Conservation (phyloP, 371 early-diverging fungal species). For the Rhizopus delemar region DNA sequence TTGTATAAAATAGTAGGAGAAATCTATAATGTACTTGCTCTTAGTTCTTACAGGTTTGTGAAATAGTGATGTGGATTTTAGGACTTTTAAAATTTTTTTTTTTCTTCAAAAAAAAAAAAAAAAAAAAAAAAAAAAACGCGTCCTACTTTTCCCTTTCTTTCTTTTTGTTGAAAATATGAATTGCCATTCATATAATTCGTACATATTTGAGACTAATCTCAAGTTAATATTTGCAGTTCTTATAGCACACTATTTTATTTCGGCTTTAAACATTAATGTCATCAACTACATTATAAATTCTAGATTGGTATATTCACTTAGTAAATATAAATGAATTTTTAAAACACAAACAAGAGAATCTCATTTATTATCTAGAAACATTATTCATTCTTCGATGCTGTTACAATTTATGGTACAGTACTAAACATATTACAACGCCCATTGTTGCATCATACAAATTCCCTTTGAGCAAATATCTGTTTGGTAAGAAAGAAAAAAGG, state of each 20-base stretch:
- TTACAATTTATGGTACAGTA: conserved; percentile 6
- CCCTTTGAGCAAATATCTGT: background rate
- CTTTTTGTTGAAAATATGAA: background rate
- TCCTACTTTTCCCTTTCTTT: background rate
- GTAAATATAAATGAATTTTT: background rate
- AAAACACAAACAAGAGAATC: background rate
- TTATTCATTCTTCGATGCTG: background rate
- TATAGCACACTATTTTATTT: background rate
- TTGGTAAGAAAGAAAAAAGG: conserved; percentile 3
- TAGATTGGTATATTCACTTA: background rate
- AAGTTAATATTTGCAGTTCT: background rate
- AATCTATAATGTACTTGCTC: no score
- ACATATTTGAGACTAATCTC: conserved; percentile 7
- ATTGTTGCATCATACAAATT: background rate
- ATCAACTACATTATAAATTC: background rate
- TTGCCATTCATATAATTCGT: conserved; percentile 14
- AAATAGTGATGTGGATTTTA: no score
- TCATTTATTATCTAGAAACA: background rate
- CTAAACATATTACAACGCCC: background rate
- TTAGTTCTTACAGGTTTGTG: no score
- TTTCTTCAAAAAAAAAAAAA: no score
- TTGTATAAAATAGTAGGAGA: no score
- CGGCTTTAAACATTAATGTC: background rate
- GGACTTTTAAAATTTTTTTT: no score
- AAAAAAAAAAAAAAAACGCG: background rate